phyloP scores from a whole-genome alignment of 441 rosid genomes.

The Gossypium davidsonii region DNA sequence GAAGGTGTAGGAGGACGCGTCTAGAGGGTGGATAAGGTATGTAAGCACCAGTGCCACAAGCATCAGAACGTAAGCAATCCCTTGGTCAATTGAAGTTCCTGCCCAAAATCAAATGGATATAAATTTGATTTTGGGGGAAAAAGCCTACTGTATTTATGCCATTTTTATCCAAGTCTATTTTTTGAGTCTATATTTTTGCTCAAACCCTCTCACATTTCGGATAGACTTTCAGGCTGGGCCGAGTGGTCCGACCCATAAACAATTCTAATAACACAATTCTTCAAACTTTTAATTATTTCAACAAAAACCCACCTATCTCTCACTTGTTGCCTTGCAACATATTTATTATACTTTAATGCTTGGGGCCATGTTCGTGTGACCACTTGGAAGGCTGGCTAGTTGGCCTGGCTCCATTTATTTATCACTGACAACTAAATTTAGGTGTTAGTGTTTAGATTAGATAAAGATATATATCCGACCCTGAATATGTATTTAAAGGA shows the following conservation, averaged over 20 bases:
- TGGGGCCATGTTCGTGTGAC: not conserved
- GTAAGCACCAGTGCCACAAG: conserved; percentile 70
- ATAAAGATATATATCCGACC: not conserved
- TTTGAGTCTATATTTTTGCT: fast-evolving
- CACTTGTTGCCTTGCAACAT: not conserved
- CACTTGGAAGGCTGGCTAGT: not conserved
- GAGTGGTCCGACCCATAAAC: no score
- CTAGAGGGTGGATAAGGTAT: conserved; percentile 71
- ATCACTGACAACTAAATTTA: not conserved
- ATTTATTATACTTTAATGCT: not conserved
- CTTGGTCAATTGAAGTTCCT: conserved; percentile 46
- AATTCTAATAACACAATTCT: no score
- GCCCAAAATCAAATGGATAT: no score
- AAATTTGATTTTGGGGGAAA: no score
- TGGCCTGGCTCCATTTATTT: not conserved
- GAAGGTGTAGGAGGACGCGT: conserved; percentile 50
- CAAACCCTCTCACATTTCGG: fast-evolving
- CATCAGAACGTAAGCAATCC: conserved; percentile 74
- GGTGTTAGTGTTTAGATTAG: not conserved
- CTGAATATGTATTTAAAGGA: not conserved
- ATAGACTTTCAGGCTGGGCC: fast-evolving
- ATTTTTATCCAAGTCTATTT: fast-evolving
- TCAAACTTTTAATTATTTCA: not conserved
- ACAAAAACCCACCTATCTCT: not conserved
- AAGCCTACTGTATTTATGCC: no score